Percentiles rank a stretch among this genome's conserved stretches.
These are phyloP conservation scores for Epichloe coenophiala DNA, from an alignment of 2,329 filamentous ascomycete genomes.

Conservation along the genomic window DNA sequence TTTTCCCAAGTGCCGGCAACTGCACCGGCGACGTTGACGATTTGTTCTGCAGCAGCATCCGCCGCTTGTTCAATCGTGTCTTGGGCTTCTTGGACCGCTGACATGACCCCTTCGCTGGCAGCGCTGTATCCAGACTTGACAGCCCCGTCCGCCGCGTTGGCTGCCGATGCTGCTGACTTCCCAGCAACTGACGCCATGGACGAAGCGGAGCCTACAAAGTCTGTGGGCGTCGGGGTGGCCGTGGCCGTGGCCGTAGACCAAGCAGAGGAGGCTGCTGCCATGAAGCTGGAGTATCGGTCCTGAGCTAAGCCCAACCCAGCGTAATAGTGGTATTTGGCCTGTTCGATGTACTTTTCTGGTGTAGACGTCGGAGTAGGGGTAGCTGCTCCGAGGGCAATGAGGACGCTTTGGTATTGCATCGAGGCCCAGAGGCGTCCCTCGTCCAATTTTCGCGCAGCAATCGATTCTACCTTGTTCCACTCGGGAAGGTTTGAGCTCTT, in stretches of 20 bases:
- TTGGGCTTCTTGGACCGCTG: slow-evolving; percentile 24
- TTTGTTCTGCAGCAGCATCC: slow-evolving; percentile 31
- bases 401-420: slow-evolving; percentile 56
- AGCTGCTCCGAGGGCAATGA: slow-evolving; percentile 48
- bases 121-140: slow-evolving; percentile 37
- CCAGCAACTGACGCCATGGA: slow-evolving; percentile 36
- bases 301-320: slow-evolving; percentile 68
- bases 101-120: slow-evolving; percentile 28
- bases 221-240: slow-evolving; percentile 46
- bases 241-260: slow-evolving; percentile 46
- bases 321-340: slow-evolving; percentile 56
- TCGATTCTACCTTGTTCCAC: slow-evolving; percentile 41
- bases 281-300: slow-evolving; percentile 63
- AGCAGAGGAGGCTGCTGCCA: slow-evolving; percentile 57
- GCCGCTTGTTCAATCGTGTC: slow-evolving; percentile 25
- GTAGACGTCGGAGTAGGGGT: slow-evolving; percentile 34
- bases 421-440: slow-evolving; percentile 61
- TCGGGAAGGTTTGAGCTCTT: slow-evolving; percentile 27
- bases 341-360: slow-evolving; percentile 46
- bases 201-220: slow-evolving; percentile 32
- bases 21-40: slow-evolving; percentile 22
- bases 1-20: slow-evolving; percentile 27
- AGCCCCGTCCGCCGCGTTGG: slow-evolving; percentile 33
- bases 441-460: slow-evolving; percentile 56
- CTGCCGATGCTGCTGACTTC: slow-evolving; percentile 31